Evolutionary conservation across 169 alveolate genomes (phyloP), one percentile per base, ranked within the genome.

Genomic region (Hepatocystis sp.): DNA sequence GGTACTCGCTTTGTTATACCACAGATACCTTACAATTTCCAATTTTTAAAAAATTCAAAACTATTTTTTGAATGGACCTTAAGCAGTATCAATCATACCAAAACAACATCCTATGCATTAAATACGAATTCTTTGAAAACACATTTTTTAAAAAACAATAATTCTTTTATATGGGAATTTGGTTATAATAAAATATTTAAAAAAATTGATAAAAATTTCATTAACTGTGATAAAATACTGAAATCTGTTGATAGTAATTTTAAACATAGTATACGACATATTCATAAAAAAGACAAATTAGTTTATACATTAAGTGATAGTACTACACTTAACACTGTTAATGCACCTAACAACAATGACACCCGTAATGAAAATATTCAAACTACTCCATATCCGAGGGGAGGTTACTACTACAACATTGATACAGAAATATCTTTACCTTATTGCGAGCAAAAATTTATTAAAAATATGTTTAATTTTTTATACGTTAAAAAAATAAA

Each of bases 391-490:
- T 78, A 61, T 53, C 89, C 89, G 19, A 60, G 66, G n/a, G 19
- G 40, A 0, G 89, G 89, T 0, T 61, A 78, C 23, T 52, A 60
- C 36, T 78, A 78, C 30, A 67, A 78, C 58, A 55, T 78, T 10
- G 84, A 61, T 15, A 78, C 36, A 17, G 89, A 78, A 61, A 25
- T 78, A 11, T 78, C 89, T 8, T 30, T 78, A 3, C 89, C 89
- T 1, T 78, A 46, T 52, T 78, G 89, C 34, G 89, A 78, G 61
- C 28, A 28, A 2, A 58, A 63, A 0, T 78, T 47, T 61, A 17
- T 61, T 61, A 78, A 55, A 78, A 78, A 78, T 11, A 81, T 60
- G 11, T 47, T 58, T 0, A 52, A 78, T 52, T 61, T 60, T 65
- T 40, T 78, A 8, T 78, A 49, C 17, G 67, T 51, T 13, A 60